phyloP scores from a whole-genome alignment of 352 stramenopile genomes.

The Phytophthora tentaculata region DNA sequence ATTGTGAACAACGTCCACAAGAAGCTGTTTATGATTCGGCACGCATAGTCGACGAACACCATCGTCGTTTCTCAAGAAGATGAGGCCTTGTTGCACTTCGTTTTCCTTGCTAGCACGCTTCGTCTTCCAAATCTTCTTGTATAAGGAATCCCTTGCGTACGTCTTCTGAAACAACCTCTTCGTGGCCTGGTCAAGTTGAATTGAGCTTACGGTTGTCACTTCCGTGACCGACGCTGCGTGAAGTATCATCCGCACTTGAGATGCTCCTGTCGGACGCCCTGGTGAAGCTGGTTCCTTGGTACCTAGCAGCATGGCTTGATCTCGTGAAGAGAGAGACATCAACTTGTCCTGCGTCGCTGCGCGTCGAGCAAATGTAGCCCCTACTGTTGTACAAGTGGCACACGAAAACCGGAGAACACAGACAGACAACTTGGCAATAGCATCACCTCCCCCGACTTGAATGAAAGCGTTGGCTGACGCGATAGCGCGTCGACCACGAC shows the following conservation, averaged over 20 bases:
- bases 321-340: background rate
- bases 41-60: conserved; percentile 9
- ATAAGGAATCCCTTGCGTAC: background rate
- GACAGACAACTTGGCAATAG: background rate
- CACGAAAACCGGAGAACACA: background rate
- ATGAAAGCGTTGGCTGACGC: background rate
- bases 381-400: background rate
- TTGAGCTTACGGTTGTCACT: background rate
- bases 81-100: background rate
- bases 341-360: background rate
- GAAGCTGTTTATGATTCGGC: conserved; percentile 13
- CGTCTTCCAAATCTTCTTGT: conserved; percentile 8
- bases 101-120: background rate
- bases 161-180: conserved; percentile 10
- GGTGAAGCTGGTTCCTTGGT: background rate
- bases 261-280: background rate
- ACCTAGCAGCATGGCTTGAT: background rate
- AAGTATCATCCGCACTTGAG: background rate
- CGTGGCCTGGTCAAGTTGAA: conserved; percentile 1
- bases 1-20: background rate
- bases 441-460: background rate
- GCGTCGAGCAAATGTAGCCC: background rate
- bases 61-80: conserved; percentile 9
- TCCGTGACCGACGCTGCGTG: background rate
- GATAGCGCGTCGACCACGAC: conserved; percentile 1